Evolutionary conservation across 1,284 basidiomycete species (phyloP).

Genomic region (Porogramme epimiltina): DNA sequence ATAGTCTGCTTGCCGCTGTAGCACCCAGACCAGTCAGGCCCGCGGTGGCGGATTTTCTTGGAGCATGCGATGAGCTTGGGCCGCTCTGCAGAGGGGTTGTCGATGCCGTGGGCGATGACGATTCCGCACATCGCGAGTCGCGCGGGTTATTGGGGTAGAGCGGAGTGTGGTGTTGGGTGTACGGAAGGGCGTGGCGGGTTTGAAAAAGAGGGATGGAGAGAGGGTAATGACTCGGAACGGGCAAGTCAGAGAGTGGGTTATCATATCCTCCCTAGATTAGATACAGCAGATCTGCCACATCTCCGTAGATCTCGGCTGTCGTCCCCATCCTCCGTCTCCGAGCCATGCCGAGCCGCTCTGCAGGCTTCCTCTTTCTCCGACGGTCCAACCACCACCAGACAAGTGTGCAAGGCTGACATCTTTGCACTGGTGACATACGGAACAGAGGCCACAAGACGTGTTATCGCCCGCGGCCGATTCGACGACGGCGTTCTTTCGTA

Average conservation of each 20-base stretch:
- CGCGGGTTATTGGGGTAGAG: neutral
- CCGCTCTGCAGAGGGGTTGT: slow-evolving; percentile 70
- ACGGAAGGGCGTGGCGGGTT: neutral
- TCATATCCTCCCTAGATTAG: slow-evolving; percentile 18
- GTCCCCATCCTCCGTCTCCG: slow-evolving; percentile 2
- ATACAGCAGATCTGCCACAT: slow-evolving; percentile 12
- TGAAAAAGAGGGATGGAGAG: neutral
- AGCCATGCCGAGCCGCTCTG: too few species aligned
- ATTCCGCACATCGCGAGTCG: slow-evolving; percentile 82
- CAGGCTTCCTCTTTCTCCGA: slow-evolving; percentile 11
- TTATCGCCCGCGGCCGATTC: too few species aligned
- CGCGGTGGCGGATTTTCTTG: slow-evolving; percentile 89
- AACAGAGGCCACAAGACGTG: too few species aligned
- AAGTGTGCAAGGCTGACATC: too few species aligned
- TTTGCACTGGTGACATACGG: too few species aligned
- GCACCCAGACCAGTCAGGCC: slow-evolving; percentile 97
- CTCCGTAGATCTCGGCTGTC: slow-evolving; percentile 4
- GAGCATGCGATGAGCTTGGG: slow-evolving; percentile 81
- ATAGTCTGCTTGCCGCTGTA: slow-evolving; percentile 81
- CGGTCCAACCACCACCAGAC: slow-evolving; percentile 2
- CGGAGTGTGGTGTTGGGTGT: neutral
- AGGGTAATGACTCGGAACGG: slow-evolving; percentile 23
- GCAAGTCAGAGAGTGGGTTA: slow-evolving; percentile 9
- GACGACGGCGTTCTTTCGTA: neutral
- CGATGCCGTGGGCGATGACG: slow-evolving; percentile 79